Evolutionary conservation across 306 rosid species (phyloP).

Genomic region (Trifolium pratense): DNA sequence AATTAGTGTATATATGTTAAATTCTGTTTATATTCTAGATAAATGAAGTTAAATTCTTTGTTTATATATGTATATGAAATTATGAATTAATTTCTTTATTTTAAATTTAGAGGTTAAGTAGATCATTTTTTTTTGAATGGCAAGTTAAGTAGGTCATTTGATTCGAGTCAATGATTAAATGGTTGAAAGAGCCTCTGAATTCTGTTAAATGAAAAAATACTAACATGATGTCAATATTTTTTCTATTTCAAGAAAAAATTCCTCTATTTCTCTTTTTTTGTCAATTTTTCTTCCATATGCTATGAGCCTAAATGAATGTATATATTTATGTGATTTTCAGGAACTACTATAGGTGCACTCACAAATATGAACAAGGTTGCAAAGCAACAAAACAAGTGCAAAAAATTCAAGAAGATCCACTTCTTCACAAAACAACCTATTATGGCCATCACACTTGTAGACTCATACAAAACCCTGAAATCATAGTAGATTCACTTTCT

Average conservation of each 20-base stretch:
- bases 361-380: slow-evolving; percentile 70
- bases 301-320: slow-evolving; percentile 29
- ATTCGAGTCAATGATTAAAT: not conserved
- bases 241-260: not conserved
- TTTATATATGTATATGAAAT: no score
- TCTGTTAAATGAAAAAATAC: no score
- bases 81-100: no score
- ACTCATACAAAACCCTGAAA: slow-evolving; percentile 45
- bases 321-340: slow-evolving; percentile 38
- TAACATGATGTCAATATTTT: no score
- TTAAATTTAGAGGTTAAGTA: no score
- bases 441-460: slow-evolving; percentile 62
- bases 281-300: not conserved
- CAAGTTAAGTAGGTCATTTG: not conserved
- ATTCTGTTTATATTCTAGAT: no score
- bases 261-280: not conserved
- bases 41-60: no score
- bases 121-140: no score
- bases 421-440: slow-evolving; percentile 57
- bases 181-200: not conserved
- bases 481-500: slow-evolving; percentile 49
- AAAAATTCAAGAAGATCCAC: slow-evolving; percentile 59
- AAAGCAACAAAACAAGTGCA: slow-evolving; percentile 80
- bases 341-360: slow-evolving; percentile 79
- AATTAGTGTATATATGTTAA: not conserved